Conservation (phyloP, 1,284 basidiomycete genomes). For the Mycena citricolor region DNA sequence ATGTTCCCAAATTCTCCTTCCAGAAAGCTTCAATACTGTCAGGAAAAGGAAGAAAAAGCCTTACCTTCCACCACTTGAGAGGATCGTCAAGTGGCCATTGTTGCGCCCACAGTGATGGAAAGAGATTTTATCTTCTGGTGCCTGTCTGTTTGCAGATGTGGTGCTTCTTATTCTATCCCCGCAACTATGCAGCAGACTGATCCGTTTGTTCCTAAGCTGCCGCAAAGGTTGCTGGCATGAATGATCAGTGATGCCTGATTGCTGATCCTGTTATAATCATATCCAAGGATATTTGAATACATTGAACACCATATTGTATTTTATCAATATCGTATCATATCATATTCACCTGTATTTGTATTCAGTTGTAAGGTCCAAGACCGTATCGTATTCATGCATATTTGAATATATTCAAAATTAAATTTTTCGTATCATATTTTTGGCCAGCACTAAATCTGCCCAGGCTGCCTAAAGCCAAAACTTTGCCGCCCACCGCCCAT, state of each 20-base stretch:
- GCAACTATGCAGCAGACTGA: too few relatives aligned
- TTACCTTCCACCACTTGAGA: slow-evolving; percentile 4
- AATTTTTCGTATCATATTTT: slow-evolving; percentile 4
- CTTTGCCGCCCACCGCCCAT: too few relatives aligned
- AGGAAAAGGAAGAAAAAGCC: not conserved
- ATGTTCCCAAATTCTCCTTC: slow-evolving; percentile 3
- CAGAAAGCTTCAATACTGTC: not conserved
- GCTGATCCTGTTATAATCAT: too few relatives aligned
- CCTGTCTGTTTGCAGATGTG: too few relatives aligned
- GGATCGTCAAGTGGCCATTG: slow-evolving; percentile 1
- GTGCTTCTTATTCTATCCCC: too few relatives aligned
- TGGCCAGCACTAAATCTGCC: slow-evolving; percentile 12
- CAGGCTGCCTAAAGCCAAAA: too few relatives aligned
- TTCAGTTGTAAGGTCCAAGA: not conserved
- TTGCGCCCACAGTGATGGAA: too few relatives aligned
- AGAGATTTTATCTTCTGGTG: too few relatives aligned
- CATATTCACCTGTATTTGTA: slow-evolving; percentile 1
- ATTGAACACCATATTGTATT: not conserved
- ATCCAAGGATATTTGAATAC: not conserved
- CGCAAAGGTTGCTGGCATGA: too few relatives aligned
- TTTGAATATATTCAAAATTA: slow-evolving; percentile 8
- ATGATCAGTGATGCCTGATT: too few relatives aligned
- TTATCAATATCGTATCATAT: slow-evolving; percentile 3
- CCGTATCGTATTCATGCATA: slow-evolving; percentile 5
- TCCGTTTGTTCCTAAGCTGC: too few relatives aligned